phyloP scores from a whole-genome alignment of 2,329 filamentous ascomycete species.

The Fusarium duplospermum region DNA sequence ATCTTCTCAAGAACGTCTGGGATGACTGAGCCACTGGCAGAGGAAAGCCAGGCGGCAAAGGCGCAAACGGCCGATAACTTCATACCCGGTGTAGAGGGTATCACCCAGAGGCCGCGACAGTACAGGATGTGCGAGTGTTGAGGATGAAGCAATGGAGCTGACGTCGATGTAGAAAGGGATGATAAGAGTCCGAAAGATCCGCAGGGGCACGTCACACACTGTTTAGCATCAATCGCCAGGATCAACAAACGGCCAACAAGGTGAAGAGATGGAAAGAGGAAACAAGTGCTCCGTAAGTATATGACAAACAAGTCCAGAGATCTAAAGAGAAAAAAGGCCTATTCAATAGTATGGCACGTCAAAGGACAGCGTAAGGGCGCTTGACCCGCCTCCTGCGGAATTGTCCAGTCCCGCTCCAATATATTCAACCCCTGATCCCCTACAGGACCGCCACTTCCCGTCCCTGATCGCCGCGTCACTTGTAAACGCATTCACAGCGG shows the following conservation, averaged over 20 bases:
- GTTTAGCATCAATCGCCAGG: neutral
- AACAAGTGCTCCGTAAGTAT: no score
- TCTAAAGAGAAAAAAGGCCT: neutral
- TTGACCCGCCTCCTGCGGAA: neutral
- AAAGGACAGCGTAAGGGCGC: neutral
- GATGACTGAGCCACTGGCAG: constrained; percentile 8
- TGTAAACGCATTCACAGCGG: neutral
- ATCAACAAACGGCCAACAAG: neutral
- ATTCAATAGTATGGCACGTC: neutral
- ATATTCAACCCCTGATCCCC: neutral
- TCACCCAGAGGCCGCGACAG: neutral
- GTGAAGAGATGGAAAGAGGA: neutral
- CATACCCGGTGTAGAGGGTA: constrained; percentile 3
- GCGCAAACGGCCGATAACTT: constrained; percentile 1
- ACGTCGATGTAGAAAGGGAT: neutral
- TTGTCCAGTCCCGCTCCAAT: neutral
- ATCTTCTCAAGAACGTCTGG: constrained; percentile 14
- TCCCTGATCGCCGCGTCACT: neutral
- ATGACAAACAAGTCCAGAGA: neutral
- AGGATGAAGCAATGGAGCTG: neutral
- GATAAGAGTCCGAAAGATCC: neutral
- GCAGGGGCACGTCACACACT: neutral
- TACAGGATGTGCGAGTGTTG: neutral
- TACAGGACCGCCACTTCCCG: neutral
- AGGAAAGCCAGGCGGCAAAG: constrained; percentile 17